phyloP scores from a whole-genome alignment of 495 filamentous ascomycete species.

The Aspergillus conjunctus region DNA sequence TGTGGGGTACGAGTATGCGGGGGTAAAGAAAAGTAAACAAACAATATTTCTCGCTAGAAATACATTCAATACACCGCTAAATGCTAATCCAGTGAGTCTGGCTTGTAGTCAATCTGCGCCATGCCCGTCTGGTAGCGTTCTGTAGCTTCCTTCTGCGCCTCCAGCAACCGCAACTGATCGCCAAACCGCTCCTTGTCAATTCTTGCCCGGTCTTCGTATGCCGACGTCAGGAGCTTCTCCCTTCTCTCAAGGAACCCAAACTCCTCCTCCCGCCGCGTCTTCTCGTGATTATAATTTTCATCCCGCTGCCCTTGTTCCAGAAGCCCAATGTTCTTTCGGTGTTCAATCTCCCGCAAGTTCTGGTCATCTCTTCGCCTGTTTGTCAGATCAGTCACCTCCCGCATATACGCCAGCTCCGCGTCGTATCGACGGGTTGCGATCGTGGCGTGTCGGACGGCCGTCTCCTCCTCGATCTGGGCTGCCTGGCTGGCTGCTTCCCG shows the following conservation, averaged over 20 bases:
- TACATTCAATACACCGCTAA: not conserved
- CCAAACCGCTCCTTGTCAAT: constrained; percentile 14
- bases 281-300: constrained; percentile 7
- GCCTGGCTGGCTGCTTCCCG: constrained; percentile 4
- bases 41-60: too few relatives aligned
- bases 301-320: constrained; percentile 15
- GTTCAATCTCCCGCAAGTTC: constrained; percentile 12
- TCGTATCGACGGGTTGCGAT: constrained; percentile 11
- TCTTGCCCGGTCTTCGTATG: constrained; percentile 15
- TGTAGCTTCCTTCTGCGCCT: constrained; percentile 15
- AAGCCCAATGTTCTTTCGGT: constrained; percentile 6
- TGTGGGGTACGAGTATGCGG: too few relatives aligned
- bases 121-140: not conserved
- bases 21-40: too few relatives aligned
- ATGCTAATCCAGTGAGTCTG: constrained; percentile 12
- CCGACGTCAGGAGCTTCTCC: constrained; percentile 12
- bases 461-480: constrained; percentile 10
- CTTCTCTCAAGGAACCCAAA: not conserved
- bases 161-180: constrained; percentile 14
- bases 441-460: constrained; percentile 8
- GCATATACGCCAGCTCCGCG: constrained; percentile 17
- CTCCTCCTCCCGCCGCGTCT: constrained; percentile 10
- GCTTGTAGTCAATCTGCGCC: constrained; percentile 6
- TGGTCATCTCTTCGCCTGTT: constrained; percentile 14
- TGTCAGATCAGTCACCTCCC: constrained; percentile 11